These are phyloP conservation scores for Daldinia bambusicola DNA, from an alignment of 495 filamentous ascomycete species.

Conservation along the genomic window DNA sequence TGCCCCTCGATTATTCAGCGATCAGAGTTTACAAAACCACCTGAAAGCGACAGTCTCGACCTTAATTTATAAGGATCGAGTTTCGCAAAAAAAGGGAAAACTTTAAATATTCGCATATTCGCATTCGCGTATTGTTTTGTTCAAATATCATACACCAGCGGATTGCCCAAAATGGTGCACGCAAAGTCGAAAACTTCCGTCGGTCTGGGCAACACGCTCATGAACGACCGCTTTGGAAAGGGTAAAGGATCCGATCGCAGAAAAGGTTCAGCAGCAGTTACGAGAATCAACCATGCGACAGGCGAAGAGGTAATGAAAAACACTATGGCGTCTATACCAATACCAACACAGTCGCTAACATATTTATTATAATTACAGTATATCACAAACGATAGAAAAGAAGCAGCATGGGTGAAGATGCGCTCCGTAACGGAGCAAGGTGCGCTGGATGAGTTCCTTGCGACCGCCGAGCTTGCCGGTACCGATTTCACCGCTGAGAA, in stretches of 20 bases:
- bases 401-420: conserved; percentile 94
- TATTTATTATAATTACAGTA: conserved; percentile 54
- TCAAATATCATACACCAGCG: conserved; percentile 2
- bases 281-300: conserved; percentile 67
- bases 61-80: conserved; percentile 1
- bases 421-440: conserved; percentile 97
- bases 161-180: conserved; percentile 74
- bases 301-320: conserved; percentile 59
- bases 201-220: conserved; percentile 83
- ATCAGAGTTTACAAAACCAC: conserved; percentile 22
- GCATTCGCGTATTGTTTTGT: neutral
- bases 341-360: conserved; percentile 12
- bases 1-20: conserved; percentile 58
- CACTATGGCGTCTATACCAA: neutral
- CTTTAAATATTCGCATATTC: too few relatives aligned
- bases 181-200: conserved; percentile 95
- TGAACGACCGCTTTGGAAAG: conserved; percentile 94
- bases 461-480: conserved; percentile 91
- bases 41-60: conserved; percentile 19
- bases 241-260: conserved; percentile 76
- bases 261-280: conserved; percentile 70
- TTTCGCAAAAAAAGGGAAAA: neutral
- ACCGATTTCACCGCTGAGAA: conserved; percentile 99
- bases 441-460: conserved; percentile 79
- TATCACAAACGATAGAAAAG: conserved; percentile 76